Percentiles rank a stretch among this genome's conserved stretches.
These are phyloP conservation scores for Bacidia rubella DNA, from an alignment of 495 filamentous ascomycete species.

Conservation along the genomic window DNA sequence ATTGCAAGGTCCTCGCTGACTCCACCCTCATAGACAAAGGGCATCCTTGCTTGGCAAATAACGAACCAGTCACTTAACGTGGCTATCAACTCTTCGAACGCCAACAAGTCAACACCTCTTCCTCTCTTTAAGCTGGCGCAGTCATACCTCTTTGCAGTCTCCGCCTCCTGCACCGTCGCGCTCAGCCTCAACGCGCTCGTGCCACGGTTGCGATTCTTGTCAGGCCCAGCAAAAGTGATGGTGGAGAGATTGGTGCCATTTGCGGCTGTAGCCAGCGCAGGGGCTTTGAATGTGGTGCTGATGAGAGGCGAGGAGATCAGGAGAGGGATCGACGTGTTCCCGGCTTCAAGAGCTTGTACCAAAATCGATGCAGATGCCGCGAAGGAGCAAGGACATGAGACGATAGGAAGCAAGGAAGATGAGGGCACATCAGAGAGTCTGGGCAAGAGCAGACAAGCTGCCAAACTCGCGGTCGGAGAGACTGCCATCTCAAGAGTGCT, in stretches of 20 bases:
- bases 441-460: conserved; percentile 78
- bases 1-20: background rate
- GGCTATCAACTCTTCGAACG: conserved; percentile 90
- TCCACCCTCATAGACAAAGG: conserved; percentile 46
- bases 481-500: conserved; percentile 80
- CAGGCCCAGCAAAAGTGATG: conserved; percentile 57
- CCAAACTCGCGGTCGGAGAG: conserved; percentile 77
- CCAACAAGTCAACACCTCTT: conserved; percentile 88
- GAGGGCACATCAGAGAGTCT: conserved; percentile 40
- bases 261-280: conserved; percentile 81
- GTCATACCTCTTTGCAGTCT: conserved; percentile 85
- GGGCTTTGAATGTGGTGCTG: conserved; percentile 86
- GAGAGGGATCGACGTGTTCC: conserved; percentile 88
- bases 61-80: conserved; percentile 97
- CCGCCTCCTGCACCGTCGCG: conserved; percentile 83
- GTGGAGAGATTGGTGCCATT: conserved; percentile 83
- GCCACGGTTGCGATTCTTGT: conserved; percentile 63
- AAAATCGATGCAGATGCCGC: conserved; percentile 40
- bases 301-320: conserved; percentile 96
- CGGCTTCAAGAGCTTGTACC: conserved; percentile 31
- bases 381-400: conserved; percentile 39
- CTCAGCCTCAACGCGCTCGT: conserved; percentile 84
- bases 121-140: conserved; percentile 64
- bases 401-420: background rate
- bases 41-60: conserved; percentile 89